Evolutionary conservation across 306 rosid species (phyloP).

Genomic region (Cucurbita ficifolia): DNA sequence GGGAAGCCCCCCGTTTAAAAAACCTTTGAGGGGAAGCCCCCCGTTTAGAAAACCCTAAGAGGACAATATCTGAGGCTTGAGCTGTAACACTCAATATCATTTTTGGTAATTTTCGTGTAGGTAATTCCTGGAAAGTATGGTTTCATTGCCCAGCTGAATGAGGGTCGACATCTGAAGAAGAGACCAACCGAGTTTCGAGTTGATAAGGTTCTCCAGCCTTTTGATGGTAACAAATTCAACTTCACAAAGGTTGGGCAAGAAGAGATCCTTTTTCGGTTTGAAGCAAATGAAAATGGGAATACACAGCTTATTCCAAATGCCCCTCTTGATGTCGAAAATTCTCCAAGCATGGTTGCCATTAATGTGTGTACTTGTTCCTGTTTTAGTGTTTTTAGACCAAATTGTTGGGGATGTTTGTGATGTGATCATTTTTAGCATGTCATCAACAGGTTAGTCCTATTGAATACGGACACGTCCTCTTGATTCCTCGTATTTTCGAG

Average conservation of each 20-base stretch:
- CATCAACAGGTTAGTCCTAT: constrained; percentile 83
- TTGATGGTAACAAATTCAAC: constrained; percentile 74
- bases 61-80: too few relatives aligned
- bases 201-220: constrained; percentile 89
- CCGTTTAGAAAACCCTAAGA: too few relatives aligned
- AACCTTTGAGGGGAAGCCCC: too few relatives aligned
- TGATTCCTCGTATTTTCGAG: constrained; percentile 69
- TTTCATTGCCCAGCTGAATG: constrained; percentile 87
- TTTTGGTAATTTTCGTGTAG: constrained; percentile 24
- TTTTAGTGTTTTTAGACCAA: neutral
- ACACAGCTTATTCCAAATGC: constrained; percentile 62
- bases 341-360: constrained; percentile 79
- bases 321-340: constrained; percentile 55
- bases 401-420: neutral
- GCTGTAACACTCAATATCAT: neutral
- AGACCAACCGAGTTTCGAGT: constrained; percentile 88
- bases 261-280: constrained; percentile 78
- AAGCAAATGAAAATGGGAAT: constrained; percentile 53
- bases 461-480: constrained; percentile 83
- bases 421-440: neutral
- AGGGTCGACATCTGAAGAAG: constrained; percentile 97
- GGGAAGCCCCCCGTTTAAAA: too few relatives aligned
- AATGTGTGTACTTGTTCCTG: constrained; percentile 31
- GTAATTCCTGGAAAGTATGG: constrained; percentile 76
- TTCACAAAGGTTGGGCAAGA: constrained; percentile 94